phyloP scores from a whole-genome alignment of 2,329 filamentous ascomycete species.

The Calycina herbarum region DNA sequence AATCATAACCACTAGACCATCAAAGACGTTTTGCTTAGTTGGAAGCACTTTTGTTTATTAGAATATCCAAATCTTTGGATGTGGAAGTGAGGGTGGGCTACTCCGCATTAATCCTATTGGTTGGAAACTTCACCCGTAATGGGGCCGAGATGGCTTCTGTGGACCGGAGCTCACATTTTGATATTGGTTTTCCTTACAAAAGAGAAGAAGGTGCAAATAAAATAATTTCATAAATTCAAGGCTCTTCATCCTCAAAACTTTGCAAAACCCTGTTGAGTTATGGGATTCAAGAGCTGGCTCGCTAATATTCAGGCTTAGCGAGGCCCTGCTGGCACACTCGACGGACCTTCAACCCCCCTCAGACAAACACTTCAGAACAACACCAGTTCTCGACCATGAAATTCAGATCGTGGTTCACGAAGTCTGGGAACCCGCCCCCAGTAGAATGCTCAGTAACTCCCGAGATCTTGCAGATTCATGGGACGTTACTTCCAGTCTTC shows the following conservation, averaged over 20 bases:
- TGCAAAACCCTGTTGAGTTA: not conserved
- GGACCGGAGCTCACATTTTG: too few relatives aligned
- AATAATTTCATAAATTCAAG: not conserved
- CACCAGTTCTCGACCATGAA: not conserved
- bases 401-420: not conserved
- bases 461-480: not conserved
- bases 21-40: not conserved
- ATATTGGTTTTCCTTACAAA: too few relatives aligned
- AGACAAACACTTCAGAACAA: not conserved
- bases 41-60: too few relatives aligned
- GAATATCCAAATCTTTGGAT: too few relatives aligned
- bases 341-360: not conserved
- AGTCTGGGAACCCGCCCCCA: not conserved
- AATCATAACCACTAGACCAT: conserved; percentile 37
- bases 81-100: too few relatives aligned
- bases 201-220: too few relatives aligned
- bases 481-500: not conserved
- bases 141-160: too few relatives aligned
- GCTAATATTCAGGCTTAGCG: not conserved
- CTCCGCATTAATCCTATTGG: too few relatives aligned
- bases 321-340: not conserved
- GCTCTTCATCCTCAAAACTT: too few relatives aligned
- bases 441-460: not conserved
- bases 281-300: not conserved
- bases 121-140: too few relatives aligned